Percentiles rank a stretch among this genome's conserved stretches.
Evolutionary conservation across 2,329 filamentous ascomycete species (phyloP).

Genomic region (Pyricularia grisea): DNA sequence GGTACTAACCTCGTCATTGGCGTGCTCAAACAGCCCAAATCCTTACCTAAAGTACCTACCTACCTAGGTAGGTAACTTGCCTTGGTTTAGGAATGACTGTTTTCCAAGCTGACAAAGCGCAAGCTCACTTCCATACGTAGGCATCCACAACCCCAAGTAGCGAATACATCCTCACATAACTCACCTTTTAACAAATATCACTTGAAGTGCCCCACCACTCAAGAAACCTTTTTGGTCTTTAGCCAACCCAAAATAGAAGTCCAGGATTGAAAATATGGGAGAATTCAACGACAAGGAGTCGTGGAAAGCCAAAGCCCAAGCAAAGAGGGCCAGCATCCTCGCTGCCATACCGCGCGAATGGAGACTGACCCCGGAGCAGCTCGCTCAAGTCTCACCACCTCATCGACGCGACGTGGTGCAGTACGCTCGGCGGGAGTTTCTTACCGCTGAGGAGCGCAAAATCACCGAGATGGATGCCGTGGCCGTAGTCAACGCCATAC

Average conservation of each 20-base stretch:
- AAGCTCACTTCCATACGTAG: background rate
- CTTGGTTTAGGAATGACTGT: too few relatives aligned
- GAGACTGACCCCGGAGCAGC: background rate
- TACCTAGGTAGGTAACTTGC: too few relatives aligned
- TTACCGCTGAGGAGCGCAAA: background rate
- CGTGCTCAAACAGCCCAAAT: too few relatives aligned
- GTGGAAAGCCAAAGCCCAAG: background rate
- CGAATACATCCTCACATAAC: background rate
- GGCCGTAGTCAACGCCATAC: background rate
- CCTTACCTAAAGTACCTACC: too few relatives aligned
- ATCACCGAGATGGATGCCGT: background rate
- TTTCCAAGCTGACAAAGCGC: background rate
- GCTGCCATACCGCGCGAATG: conserved; percentile 4
- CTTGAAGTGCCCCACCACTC: too few relatives aligned
- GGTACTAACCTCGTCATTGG: too few relatives aligned
- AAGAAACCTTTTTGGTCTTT: too few relatives aligned
- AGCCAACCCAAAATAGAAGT: too few relatives aligned
- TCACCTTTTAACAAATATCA: too few relatives aligned
- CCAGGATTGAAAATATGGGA: background rate
- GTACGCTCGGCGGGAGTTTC: background rate
- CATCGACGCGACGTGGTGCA: background rate
- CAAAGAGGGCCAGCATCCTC: background rate
- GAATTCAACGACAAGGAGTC: background rate
- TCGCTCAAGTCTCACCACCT: background rate
- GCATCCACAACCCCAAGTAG: background rate